Percentiles rank a stretch among this genome's conserved stretches.
Conservation (phyloP, 1,284 basidiomycete genomes). For the Apiotrichum gracile region DNA sequence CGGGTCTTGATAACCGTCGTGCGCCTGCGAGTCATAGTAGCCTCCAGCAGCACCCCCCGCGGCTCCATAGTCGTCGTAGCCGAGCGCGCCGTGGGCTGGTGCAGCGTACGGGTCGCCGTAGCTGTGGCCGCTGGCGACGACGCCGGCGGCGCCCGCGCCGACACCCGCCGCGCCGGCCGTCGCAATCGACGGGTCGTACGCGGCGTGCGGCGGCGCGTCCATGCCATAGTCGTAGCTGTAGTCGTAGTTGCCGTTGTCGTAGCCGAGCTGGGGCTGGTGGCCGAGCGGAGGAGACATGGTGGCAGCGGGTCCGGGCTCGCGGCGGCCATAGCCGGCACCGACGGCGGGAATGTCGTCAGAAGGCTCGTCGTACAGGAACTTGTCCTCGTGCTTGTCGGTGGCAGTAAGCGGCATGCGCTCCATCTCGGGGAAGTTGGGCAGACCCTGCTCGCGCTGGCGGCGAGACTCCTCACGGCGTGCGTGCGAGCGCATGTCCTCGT, state of each 20-base stretch:
- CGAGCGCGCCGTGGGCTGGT: too few relatives aligned
- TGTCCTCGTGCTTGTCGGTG: constrained; percentile 30
- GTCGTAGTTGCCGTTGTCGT: neutral
- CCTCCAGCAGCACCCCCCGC: too few relatives aligned
- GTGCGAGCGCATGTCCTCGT: constrained; percentile 28
- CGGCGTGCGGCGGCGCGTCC: constrained; percentile 3
- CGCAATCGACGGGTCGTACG: constrained; percentile 4
- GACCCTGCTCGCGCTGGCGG: constrained; percentile 32
- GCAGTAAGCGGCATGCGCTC: constrained; percentile 27
- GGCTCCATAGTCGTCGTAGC: neutral
- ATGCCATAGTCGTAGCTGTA: constrained; percentile 11
- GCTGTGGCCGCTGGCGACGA: constrained; percentile 21
- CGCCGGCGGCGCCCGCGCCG: constrained; percentile 31
- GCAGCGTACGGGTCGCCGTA: too few relatives aligned
- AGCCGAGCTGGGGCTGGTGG: too few relatives aligned
- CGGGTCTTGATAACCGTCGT: constrained; percentile 13
- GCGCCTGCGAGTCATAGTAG: too few relatives aligned
- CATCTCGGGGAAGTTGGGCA: constrained; percentile 35
- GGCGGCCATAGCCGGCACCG: constrained; percentile 28
- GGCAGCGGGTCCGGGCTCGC: neutral
- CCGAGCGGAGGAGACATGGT: neutral
- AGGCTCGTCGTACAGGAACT: constrained; percentile 34
- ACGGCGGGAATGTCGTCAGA: constrained; percentile 18
- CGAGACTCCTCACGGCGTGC: constrained; percentile 37
- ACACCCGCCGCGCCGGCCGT: constrained; percentile 2